Percentiles rank a stretch among this genome's conserved stretches.
phyloP scores from a whole-genome alignment of 2,329 filamentous ascomycete genomes.

The Fusarium sp. region DNA sequence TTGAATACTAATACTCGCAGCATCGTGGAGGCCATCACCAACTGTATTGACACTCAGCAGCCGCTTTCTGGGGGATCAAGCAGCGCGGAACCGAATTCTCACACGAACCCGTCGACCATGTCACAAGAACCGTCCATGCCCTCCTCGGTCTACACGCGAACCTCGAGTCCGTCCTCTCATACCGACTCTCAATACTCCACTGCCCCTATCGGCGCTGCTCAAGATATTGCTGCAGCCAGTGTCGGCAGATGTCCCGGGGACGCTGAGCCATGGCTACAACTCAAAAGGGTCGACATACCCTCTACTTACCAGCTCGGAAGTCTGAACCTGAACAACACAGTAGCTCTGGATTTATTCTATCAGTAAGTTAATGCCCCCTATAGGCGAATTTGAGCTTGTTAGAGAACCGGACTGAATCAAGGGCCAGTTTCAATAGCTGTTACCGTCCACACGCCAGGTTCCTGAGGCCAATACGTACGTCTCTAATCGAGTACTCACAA shows the following conservation, averaged over 20 bases:
- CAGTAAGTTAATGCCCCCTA: not conserved
- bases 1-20: not conserved
- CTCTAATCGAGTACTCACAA: not conserved
- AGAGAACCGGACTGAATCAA: not conserved
- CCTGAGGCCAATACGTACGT: not conserved
- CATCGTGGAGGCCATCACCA: not conserved
- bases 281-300: not conserved
- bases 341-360: not conserved
- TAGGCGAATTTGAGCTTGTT: accelerated
- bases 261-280: not conserved
- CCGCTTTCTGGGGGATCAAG: too few relatives aligned
- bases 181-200: not conserved
- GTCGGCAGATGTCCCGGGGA: accelerated
- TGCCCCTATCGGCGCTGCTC: too few relatives aligned
- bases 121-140: not conserved
- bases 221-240: not conserved
- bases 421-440: accelerated
- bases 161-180: not conserved
- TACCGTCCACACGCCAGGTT: not conserved
- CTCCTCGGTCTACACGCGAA: not conserved
- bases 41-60: not conserved
- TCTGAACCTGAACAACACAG: not conserved
- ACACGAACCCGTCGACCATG: not conserved
- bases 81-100: not conserved
- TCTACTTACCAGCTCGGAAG: not conserved